phyloP scores from a whole-genome alignment of 1,139 yeast species.

The Tardiomyces digboiensis region DNA sequence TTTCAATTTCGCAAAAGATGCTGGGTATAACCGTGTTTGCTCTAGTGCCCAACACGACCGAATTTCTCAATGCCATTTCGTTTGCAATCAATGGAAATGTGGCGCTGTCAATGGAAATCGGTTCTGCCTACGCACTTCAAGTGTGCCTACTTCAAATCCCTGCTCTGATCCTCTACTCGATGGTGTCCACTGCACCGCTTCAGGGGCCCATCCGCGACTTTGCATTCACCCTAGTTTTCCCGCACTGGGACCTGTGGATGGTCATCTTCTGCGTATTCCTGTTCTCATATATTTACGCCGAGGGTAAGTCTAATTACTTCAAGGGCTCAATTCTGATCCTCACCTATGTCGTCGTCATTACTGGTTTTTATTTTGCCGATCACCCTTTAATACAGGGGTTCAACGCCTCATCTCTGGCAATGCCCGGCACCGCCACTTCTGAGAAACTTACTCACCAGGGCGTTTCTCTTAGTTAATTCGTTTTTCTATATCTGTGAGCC shows the following conservation, averaged over 20 bases:
- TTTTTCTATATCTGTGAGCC: too few species aligned
- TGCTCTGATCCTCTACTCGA: slow-evolving; percentile 71
- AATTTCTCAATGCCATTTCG: slow-evolving; percentile 92
- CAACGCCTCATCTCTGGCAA: background rate
- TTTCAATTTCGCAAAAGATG: slow-evolving; percentile 80
- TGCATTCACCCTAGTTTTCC: slow-evolving; percentile 80
- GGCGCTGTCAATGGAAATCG: slow-evolving; percentile 89
- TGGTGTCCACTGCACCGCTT: slow-evolving; percentile 23
- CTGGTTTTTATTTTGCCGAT: slow-evolving; percentile 69
- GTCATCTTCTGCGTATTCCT: slow-evolving; percentile 77
- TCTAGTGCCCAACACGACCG: slow-evolving; percentile 93
- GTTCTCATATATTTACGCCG: slow-evolving; percentile 91
- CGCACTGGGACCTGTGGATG: slow-evolving; percentile 92
- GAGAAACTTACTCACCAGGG: too few species aligned
- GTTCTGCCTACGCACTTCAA: slow-evolving; percentile 94
- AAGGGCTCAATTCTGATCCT: slow-evolving; percentile 86
- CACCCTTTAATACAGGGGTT: background rate
- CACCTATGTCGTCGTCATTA: slow-evolving; percentile 63
- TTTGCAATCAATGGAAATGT: slow-evolving; percentile 96
- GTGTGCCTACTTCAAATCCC: slow-evolving; percentile 96
- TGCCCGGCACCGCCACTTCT: too few species aligned
- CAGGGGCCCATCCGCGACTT: slow-evolving; percentile 28
- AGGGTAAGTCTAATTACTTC: slow-evolving; percentile 93
- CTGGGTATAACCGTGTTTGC: slow-evolving; percentile 94
- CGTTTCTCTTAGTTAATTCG: background rate